Evolutionary conservation across 2,329 filamentous ascomycete genomes (phyloP).

Genomic region (Colletotrichum costaricense): DNA sequence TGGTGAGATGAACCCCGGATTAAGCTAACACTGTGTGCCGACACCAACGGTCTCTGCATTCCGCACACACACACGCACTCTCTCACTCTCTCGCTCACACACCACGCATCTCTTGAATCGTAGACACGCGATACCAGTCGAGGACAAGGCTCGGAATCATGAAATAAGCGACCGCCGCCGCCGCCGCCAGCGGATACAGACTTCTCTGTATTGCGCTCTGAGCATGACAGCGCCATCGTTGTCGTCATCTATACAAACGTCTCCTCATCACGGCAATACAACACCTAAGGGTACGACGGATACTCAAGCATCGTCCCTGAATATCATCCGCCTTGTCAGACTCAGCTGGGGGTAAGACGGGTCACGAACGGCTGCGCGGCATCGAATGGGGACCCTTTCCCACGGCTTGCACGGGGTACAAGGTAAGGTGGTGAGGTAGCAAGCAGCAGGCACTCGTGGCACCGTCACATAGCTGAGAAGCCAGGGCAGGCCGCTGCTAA

Average conservation of each 20-base stretch:
- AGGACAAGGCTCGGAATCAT: conserved; percentile 3
- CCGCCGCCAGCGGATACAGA: not conserved
- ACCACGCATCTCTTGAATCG: not conserved
- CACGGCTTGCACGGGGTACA: not conserved
- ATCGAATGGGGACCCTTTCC: not conserved
- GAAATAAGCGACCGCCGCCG: conserved; percentile 1
- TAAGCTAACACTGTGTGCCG: conserved; percentile 9
- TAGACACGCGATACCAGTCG: not conserved
- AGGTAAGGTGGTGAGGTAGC: not conserved
- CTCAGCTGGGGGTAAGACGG: not conserved
- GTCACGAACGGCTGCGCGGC: not conserved
- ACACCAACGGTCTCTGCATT: not conserved
- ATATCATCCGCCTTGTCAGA: conserved; percentile 1
- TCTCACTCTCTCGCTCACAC: no score
- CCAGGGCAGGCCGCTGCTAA: not conserved
- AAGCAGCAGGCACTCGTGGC: not conserved
- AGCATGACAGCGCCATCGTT: not conserved
- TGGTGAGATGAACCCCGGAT: not conserved
- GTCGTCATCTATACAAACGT: not conserved
- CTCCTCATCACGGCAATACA: not conserved
- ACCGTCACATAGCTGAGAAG: not conserved
- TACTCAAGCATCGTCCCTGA: not conserved
- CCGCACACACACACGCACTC: not conserved
- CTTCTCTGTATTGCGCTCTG: not conserved
- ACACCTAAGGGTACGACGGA: not conserved